Evolutionary conservation across 2,329 filamentous ascomycete species (phyloP), one percentile per base, ranked within the genome.

Genomic region (Fusarium bulbicola): DNA sequence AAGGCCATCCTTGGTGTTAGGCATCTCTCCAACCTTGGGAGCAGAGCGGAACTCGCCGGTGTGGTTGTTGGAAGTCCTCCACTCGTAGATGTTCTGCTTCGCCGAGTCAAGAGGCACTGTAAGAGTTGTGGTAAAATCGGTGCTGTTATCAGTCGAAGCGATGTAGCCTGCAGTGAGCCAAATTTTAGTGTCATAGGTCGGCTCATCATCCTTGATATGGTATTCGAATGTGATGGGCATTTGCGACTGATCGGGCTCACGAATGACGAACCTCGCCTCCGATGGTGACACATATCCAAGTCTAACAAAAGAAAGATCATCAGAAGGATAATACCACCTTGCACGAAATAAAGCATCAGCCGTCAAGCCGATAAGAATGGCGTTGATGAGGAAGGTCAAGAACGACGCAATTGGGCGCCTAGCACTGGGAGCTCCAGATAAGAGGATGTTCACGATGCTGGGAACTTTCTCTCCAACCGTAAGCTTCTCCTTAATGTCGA

Each of bases 11-110:
- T 87, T 87, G 9, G 87, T 85, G 21, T 86, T 84, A 0, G 90
- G 88, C 71, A 89, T 86, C 4, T 88, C 85, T 16, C 95, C 94
- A 0, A 90, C 84, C 40, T 86, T 89, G 2, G 95, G 94, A 4
- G 95, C 92, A 0, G 94, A 92, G 7, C 89, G 89, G 77, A 99
- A 97, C 73, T 90, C 90, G 52, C 96, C 96, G 0, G 90, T 91
- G 77, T 95, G 92, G 79, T 96, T 95, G 80, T 96, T 97, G 1
- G 95, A 97, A 3, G 95, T 91, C 13, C 88, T 87, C 87, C 96
- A 99, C 76, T 94, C 91, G 79, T 98, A 99, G 3, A 86, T 85
- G 7, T 91, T 92, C 75, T 94, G 92, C 16, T 93, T 89, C 14
- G 88, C 86, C 70, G 95, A 86, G 32, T 80, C 83, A 20, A 92